Evolutionary conservation across 257 asterid species (phyloP), one percentile per base, ranked within the genome.

Genomic region (Rehmannia glutinosa): DNA sequence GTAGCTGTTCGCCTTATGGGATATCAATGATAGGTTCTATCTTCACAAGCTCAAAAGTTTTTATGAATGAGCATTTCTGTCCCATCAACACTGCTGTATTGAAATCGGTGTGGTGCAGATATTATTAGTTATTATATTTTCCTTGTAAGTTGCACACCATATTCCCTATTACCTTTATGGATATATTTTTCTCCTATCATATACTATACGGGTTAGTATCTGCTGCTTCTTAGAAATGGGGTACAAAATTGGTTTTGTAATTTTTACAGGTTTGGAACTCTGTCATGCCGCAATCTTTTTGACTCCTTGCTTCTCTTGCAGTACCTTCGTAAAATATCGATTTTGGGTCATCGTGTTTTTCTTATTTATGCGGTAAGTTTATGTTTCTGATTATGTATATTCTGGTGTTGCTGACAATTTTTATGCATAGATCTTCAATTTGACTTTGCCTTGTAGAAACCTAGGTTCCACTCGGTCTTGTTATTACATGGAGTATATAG

Each of bases 101-200:
- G 99, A 94, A 80, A 91, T 94, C 15, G 99, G 99, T 66, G 90
- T 74, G 19, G 73, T 88, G 78, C 97, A 91, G 84, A 91, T 94
- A 70, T 68, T 94, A 64, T 75, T 94, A 75, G 95, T 91, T 21
- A 59, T 94, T 71, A 62, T 86, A 19, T 91, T 94, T 81, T 85
- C 97, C 75, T 98, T 91, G 99, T 94, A 87, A 88, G 95, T 85
- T 59, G 13, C 19, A 50, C 50, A 36, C 64, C 39, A 46, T 6
- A 43, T 17, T 39, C 42, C 1, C 17, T 8, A 32, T 59, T 20
- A 28, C 70, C 25, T n/a, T n/a, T 64, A 19, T 15, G 10, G 66
- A 7, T 30, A 35, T 27, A 17, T 58, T 60, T 52, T 35, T 35
- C 25, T 7, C 45, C n/a, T n/a, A 32, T 32, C n/a, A n/a, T n/a